Evolutionary conservation across 139 green algal species (phyloP), one percentile per base, ranked within the genome.

Genomic region (Ulvella scutata): DNA sequence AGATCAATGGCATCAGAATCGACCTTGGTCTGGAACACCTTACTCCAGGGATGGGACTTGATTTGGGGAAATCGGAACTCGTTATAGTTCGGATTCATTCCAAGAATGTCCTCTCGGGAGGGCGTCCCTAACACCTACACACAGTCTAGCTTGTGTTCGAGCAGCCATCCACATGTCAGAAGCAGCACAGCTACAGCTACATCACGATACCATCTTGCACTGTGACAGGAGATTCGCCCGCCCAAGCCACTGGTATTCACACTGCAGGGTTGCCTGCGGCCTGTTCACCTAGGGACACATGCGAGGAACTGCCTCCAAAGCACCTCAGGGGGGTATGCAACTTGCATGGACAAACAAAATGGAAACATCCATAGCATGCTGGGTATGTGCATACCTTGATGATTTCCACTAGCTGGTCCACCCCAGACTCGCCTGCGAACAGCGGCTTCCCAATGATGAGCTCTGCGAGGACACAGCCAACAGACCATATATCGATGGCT

Each of bases 71-170:
- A 97, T 83, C 97, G 97, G 87, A 98, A 97, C 85, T 99, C 94
- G 17, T 93, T 98, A 87, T 99, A 99, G 86, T 98, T 97, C 77
- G 94, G 95, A 89, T 99, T 98, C 95, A 99, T 99, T 38, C 86
- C 85, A 72, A 93, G 86, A 82, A 99, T 98, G 83, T 99, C 92
- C 83, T 97, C 92, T 3, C 89, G 81, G 2, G 84, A 92, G 26
- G 94, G 94, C 28, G 94, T 98, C 72, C 94, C 94, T 79, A 98
- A 86, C 74, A 95, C 81, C 81, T 86, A 78, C 33, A 43, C 21
- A 6, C n/a, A 4, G 29, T 34, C 13, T n/a, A 23, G 72, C 7
- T 62, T 17, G 9, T 4, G 38, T 76, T 60, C 1, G 0, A 2
- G 36, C 36, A 17, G 13, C 20, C 34, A 38, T n/a, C n/a, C n/a